Evolutionary conservation across 148 eudicot genomes (phyloP), one percentile per base, ranked within the genome.

Genomic region (Amaranthus cruentus): DNA sequence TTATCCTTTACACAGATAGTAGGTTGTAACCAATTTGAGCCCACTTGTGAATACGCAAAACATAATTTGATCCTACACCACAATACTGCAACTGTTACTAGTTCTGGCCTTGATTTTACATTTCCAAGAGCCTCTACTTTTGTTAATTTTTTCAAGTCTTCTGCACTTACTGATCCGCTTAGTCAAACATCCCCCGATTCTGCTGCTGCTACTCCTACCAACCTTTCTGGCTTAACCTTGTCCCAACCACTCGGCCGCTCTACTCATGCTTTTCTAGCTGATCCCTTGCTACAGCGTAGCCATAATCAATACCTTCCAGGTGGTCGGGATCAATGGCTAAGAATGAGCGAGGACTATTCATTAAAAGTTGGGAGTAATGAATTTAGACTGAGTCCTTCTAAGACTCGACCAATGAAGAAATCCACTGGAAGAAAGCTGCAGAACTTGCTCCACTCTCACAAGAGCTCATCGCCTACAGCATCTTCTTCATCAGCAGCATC

Each of bases 351-450:
- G 7, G 81, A 73, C 56, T 51, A 71, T 66, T 11, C 79, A n/a
- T 55, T 88, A 4, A 83, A 80, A 72, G 80, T 81, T n/a, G 73
- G 72, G 5, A 60, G 50, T 60, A 47, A 75, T 76, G 82, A 80
- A 52, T 80, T 74, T 70, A 74, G 87, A 74, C 86, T 86, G 18
- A 84, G 81, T 69, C 76, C 82, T 43, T 79, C 82, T 54, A 87
- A 85, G 72, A 84, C 89, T 7, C 88, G 83, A 42, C 80, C 80
- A 3, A 91, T 88, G 93, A 91, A 90, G 89, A 91, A 90, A 76
- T 66, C 75, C 67, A 76, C 79, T 3, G 79, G 73, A 3, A 77
- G 75, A 72, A 79, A 56, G 77, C 56, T 74, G 53, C 73, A 66
- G 65, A 42, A 75, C 11, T 54, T 14, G 15, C 52, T 77, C 4